phyloP scores from a whole-genome alignment of 345 rosid species.

The Brassica cretica region DNA sequence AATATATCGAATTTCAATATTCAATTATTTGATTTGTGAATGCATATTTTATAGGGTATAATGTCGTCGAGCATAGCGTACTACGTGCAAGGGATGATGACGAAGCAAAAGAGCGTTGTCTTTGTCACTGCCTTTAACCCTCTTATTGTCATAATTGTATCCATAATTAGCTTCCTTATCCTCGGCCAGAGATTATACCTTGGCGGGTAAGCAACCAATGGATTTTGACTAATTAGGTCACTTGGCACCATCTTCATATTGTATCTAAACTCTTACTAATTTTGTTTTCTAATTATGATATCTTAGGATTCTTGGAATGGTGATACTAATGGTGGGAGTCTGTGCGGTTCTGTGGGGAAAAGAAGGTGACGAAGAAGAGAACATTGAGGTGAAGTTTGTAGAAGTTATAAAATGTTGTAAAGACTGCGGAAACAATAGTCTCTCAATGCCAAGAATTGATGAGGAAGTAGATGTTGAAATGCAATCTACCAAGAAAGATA shows the following conservation, averaged over 20 bases:
- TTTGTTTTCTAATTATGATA: background rate
- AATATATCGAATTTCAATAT: background rate
- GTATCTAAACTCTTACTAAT: background rate
- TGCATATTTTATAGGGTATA: slow-evolving; percentile 54
- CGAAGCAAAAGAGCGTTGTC: slow-evolving; percentile 72
- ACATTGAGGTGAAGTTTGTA: slow-evolving; percentile 15
- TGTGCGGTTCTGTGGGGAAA: slow-evolving; percentile 88
- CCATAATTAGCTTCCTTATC: slow-evolving; percentile 83
- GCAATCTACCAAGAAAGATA: slow-evolving; percentile 22
- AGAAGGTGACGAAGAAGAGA: slow-evolving; percentile 59
- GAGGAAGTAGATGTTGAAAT: slow-evolving; percentile 39
- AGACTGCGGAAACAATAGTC: background rate
- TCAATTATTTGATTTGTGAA: background rate
- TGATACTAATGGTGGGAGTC: slow-evolving; percentile 63
- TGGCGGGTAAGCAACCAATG: slow-evolving; percentile 59
- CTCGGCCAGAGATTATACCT: slow-evolving; percentile 64
- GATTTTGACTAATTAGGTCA: slow-evolving; percentile 6
- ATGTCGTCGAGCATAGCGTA: slow-evolving; percentile 90
- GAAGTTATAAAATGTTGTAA: slow-evolving; percentile 28
- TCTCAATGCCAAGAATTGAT: slow-evolving; percentile 31
- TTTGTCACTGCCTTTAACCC: slow-evolving; percentile 95
- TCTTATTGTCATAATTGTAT: slow-evolving; percentile 84
- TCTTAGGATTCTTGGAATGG: slow-evolving; percentile 63
- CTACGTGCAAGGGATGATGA: slow-evolving; percentile 89
- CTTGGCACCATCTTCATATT: background rate